phyloP scores from a whole-genome alignment of 306 rosid species.

The Sicyos edulis region DNA sequence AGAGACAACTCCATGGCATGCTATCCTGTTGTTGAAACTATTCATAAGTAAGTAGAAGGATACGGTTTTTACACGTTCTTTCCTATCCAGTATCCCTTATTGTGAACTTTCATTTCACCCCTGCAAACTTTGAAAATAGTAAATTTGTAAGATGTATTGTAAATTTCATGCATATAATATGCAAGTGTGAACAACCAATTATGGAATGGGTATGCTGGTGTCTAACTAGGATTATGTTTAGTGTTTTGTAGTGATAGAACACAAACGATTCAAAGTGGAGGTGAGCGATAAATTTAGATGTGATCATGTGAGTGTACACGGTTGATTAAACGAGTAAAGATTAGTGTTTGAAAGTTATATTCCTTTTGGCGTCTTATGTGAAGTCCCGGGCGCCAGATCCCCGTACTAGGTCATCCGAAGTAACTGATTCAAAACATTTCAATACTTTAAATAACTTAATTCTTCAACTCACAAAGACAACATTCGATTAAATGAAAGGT shows the following conservation, averaged over 20 bases:
- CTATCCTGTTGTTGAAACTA: slow-evolving; percentile 89
- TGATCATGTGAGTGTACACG: background rate
- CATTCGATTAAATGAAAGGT: too few species aligned
- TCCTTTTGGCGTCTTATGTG: too few species aligned
- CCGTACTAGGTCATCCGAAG: too few species aligned
- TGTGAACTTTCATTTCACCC: background rate
- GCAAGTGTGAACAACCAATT: background rate
- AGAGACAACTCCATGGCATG: slow-evolving; percentile 67
- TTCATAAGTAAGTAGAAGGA: slow-evolving; percentile 65
- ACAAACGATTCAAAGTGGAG: background rate
- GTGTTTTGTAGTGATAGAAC: slow-evolving; percentile 6
- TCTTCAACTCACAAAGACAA: too few species aligned
- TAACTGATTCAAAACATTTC: too few species aligned
- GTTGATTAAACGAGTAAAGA: background rate
- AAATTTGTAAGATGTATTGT: background rate
- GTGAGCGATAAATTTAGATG: background rate
- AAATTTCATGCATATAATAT: background rate
- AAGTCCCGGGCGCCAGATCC: too few species aligned
- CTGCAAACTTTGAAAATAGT: background rate
- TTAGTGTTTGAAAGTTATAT: too few species aligned
- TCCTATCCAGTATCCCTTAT: background rate
- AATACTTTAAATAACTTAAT: too few species aligned
- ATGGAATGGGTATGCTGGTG: background rate
- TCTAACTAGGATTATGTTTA: slow-evolving; percentile 1
- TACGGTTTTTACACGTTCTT: background rate